phyloP scores from a whole-genome alignment of 2,329 filamentous ascomycete genomes.

The Fusarium tupiense region DNA sequence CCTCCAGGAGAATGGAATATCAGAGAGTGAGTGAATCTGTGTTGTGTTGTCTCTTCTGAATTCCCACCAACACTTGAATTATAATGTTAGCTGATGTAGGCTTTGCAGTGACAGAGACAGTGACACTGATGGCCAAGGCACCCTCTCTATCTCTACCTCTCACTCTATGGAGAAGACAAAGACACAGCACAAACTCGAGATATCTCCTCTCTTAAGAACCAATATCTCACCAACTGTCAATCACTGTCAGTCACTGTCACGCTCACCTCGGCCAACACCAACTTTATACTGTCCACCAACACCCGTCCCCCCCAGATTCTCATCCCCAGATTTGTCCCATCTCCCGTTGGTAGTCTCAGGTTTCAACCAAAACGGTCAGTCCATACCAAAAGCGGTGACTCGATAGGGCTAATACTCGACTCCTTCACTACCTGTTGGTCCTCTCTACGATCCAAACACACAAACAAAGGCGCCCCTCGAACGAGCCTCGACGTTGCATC shows the following conservation, averaged over 20 bases:
- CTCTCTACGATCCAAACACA: background rate
- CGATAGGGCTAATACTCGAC: slow-evolving; percentile 1
- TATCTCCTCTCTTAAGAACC: background rate
- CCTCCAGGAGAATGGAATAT: background rate
- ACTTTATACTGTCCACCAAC: background rate
- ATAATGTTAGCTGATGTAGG: background rate
- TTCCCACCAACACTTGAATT: background rate
- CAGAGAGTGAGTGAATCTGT: background rate
- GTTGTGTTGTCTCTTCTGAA: background rate
- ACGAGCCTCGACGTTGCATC: background rate
- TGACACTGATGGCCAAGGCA: background rate
- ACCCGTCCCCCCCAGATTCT: background rate
- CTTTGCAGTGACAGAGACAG: background rate
- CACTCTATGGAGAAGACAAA: background rate
- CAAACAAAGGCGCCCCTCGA: background rate
- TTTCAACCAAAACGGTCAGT: background rate
- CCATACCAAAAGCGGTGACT: background rate
- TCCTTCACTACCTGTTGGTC: background rate
- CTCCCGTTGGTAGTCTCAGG: background rate
- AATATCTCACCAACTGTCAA: background rate
- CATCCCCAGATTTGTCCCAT: background rate
- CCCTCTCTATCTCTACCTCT: background rate
- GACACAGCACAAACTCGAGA: background rate
- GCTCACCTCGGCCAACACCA: background rate
- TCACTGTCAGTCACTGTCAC: background rate